A percentile compares a stretch with the other conserved stretches of the same genome.
phyloP scores from a whole-genome alignment of 495 filamentous ascomycete species.

The Penicillium cataractarum region DNA sequence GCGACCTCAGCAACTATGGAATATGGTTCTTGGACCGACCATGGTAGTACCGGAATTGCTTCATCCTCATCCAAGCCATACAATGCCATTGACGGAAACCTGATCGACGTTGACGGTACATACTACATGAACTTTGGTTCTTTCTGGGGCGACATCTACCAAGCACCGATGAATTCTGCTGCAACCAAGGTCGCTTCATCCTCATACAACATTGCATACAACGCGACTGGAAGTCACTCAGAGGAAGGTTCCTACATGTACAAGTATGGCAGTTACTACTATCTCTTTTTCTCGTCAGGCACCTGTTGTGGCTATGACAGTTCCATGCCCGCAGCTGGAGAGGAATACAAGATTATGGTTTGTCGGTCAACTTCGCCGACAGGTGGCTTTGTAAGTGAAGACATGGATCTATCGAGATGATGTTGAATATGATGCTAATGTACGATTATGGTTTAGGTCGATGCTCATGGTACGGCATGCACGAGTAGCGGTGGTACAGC shows the following conservation, averaged over 20 bases:
- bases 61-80: constrained; percentile 54
- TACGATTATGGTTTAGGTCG: constrained; percentile 37
- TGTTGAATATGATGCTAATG: neutral
- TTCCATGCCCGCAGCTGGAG: constrained; percentile 54
- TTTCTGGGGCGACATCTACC: constrained; percentile 73
- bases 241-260: constrained; percentile 65
- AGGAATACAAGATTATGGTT: constrained; percentile 72
- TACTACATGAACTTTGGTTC: constrained; percentile 69
- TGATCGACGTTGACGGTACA: constrained; percentile 51
- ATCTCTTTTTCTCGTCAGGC: constrained; percentile 71
- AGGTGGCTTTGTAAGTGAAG: constrained; percentile 53
- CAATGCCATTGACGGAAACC: constrained; percentile 75
- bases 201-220: constrained; percentile 57
- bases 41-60: constrained; percentile 55
- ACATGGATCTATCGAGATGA: neutral
- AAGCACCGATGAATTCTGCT: constrained; percentile 58
- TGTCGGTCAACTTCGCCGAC: constrained; percentile 62
- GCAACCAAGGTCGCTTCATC: constrained; percentile 42
- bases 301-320: constrained; percentile 65
- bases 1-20: constrained; percentile 67
- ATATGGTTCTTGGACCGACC: constrained; percentile 58
- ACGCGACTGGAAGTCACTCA: constrained; percentile 54
- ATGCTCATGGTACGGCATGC: constrained; percentile 61
- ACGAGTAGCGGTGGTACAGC: constrained; percentile 64
- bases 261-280: constrained; percentile 62